phyloP scores from a whole-genome alignment of 192 early-diverging fungal species.

The Backusella parvicylindrica region DNA sequence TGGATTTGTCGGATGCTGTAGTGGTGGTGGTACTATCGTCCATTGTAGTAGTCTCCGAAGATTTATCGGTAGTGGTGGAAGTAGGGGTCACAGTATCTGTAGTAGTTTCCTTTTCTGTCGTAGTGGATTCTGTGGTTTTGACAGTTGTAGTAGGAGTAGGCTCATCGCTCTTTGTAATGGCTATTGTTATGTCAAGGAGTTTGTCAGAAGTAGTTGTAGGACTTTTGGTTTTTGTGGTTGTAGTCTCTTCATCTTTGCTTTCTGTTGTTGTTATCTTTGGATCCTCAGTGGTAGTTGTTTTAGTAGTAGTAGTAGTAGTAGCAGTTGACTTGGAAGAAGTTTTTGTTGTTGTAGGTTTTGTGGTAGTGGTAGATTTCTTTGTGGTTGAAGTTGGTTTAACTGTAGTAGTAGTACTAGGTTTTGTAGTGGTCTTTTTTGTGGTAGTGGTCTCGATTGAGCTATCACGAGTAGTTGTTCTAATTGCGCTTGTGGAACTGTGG shows the following conservation, averaged over 20 bases:
- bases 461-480: slow-evolving; percentile 4
- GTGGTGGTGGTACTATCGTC: background rate
- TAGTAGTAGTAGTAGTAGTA: background rate
- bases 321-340: background rate
- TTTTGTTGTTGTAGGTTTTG: background rate
- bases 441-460: background rate
- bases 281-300: background rate
- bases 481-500: background rate
- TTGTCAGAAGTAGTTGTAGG: background rate
- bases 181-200: background rate
- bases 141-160: background rate
- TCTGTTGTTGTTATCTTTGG: background rate
- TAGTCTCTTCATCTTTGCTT: background rate
- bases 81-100: background rate
- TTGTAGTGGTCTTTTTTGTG: background rate
- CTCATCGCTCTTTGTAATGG: background rate
- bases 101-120: background rate
- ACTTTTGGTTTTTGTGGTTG: background rate
- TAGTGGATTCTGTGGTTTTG: background rate
- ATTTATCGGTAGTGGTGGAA: background rate
- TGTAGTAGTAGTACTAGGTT: background rate
- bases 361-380: background rate
- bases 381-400: background rate
- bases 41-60: background rate
- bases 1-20: background rate